A percentile compares a stretch with the other conserved stretches of the same genome.
Evolutionary conservation across 345 rosid species (phyloP).

Genomic region (Hirschfeldia incana): DNA sequence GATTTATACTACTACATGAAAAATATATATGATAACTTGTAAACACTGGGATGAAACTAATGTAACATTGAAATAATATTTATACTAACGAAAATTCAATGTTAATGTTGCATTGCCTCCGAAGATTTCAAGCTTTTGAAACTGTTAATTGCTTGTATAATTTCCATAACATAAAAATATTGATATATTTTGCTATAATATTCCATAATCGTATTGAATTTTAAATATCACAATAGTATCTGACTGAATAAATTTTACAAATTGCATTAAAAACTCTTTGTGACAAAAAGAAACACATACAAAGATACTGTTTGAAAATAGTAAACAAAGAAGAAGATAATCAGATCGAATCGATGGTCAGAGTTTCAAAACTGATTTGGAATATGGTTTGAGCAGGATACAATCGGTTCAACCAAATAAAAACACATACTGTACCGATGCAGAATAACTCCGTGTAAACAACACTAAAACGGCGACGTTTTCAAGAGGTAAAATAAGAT

Average conservation of each 20-base stretch:
- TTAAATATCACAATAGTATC: not conserved
- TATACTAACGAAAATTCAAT: not conserved
- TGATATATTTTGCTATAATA: not conserved
- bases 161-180: not conserved
- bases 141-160: too few relatives aligned
- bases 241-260: too few relatives aligned
- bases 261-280: not conserved
- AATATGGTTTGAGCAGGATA: not conserved
- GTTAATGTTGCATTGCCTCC: not conserved
- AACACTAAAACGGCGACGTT: constrained; percentile 17
- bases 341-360: too few relatives aligned
- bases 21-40: not conserved
- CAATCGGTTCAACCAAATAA: not conserved
- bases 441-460: not conserved
- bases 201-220: not conserved
- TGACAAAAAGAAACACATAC: not conserved
- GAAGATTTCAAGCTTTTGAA: not conserved
- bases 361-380: not conserved
- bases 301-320: not conserved
- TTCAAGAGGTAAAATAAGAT: not conserved
- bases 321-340: too few relatives aligned
- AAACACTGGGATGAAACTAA: not conserved
- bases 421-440: not conserved
- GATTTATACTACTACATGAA: not conserved
- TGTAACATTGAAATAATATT: not conserved